Evolutionary conservation across 106 monocot genomes (phyloP).

Genomic region (Dactylorhiza incarnata): DNA sequence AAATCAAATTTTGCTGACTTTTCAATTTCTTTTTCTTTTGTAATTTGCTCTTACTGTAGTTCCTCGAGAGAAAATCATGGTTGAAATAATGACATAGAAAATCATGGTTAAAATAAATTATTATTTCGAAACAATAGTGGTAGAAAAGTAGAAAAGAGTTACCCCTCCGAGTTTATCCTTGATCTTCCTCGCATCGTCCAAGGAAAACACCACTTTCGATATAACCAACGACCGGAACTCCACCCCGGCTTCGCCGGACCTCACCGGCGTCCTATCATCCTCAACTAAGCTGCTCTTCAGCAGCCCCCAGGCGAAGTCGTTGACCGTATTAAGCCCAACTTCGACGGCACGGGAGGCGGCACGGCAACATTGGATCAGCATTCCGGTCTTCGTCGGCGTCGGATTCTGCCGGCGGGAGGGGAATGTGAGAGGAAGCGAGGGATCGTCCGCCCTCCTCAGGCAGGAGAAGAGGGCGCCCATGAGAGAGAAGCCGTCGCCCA

Average conservation of each 20-base stretch:
- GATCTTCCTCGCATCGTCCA: conserved; percentile 38
- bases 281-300: conserved; percentile 48
- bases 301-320: conserved; percentile 47
- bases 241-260: conserved; percentile 35
- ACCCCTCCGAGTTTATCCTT: conserved; percentile 57
- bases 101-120: not conserved
- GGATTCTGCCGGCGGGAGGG: conserved; percentile 13
- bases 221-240: conserved; percentile 46
- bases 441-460: conserved; percentile 51
- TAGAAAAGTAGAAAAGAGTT: not conserved
- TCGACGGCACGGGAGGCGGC: conserved; percentile 10
- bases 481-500: conserved; percentile 75
- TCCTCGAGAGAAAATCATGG: too few species aligned
- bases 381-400: not conserved
- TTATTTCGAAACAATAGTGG: too few species aligned
- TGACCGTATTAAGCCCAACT: conserved; percentile 28
- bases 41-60: too few species aligned
- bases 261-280: conserved; percentile 41
- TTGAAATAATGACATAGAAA: too few species aligned
- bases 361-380: not conserved
- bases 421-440: conserved; percentile 60
- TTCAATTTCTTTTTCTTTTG: too few species aligned
- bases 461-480: conserved; percentile 63
- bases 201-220: conserved; percentile 24
- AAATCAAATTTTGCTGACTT: too few species aligned